A percentile compares a stretch with the other conserved stretches of the same genome.
These are phyloP conservation scores for Colletotrichum acutatum DNA, from an alignment of 2,329 filamentous ascomycete species.

Conservation along the genomic window DNA sequence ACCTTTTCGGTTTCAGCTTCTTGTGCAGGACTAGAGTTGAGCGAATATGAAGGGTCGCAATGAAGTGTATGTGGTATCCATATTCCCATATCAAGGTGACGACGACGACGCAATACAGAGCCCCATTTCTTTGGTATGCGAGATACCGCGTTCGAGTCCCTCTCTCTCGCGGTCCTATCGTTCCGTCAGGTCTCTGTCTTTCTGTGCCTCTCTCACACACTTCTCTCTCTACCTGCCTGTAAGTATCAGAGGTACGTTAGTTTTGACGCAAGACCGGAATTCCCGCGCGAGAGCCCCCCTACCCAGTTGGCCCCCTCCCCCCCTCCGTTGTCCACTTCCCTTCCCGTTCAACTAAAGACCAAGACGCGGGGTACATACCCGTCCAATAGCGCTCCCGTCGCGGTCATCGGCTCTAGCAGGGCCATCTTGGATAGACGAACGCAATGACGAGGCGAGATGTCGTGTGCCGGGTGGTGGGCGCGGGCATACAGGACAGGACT, in stretches of 20 bases:
- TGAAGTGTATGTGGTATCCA: not conserved
- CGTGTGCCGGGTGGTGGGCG: constrained; percentile 2
- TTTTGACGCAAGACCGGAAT: not conserved
- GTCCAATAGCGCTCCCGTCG: constrained; percentile 34
- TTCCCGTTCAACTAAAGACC: constrained; percentile 7
- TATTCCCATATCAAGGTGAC: not conserved
- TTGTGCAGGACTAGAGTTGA: not conserved
- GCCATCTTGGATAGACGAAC: constrained; percentile 9
- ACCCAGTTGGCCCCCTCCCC: not conserved
- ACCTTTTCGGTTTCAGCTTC: not conserved
- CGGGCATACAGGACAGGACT: not conserved
- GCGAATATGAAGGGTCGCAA: not conserved
- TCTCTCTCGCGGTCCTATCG: not conserved
- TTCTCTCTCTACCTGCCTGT: not conserved
- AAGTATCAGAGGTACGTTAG: not conserved
- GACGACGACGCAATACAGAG: not conserved
- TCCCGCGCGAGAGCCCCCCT: not conserved
- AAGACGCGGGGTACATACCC: constrained; percentile 35
- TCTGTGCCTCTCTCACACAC: too few relatives aligned
- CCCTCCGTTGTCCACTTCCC: not conserved
- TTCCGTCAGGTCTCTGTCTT: not conserved
- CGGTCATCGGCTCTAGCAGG: constrained; percentile 7
- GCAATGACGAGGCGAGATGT: constrained; percentile 26
- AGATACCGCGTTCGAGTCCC: not conserved
- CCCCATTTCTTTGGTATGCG: not conserved